Percentiles rank a stretch among this genome's conserved stretches.
Conservation (phyloP, 2,329 filamentous ascomycete species). For the Aspergillus sp. region DNA sequence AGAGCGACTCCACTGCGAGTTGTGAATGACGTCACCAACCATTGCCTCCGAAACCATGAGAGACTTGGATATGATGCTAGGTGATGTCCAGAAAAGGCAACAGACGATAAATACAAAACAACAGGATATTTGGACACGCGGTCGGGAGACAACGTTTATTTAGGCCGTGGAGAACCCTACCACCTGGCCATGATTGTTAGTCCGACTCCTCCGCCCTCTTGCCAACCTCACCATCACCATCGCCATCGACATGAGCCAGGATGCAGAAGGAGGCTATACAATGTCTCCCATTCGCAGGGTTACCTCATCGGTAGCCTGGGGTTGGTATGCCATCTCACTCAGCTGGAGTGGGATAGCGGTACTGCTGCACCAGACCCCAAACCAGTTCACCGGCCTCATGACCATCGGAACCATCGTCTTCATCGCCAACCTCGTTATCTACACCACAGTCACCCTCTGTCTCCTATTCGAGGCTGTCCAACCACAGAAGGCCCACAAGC, state of each 20-base stretch:
- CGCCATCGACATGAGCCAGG: background rate
- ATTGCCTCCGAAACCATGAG: too few species aligned
- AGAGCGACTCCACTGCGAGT: too few species aligned
- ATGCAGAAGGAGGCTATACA: background rate
- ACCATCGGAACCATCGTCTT: constrained; percentile 67
- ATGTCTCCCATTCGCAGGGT: background rate
- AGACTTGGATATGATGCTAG: too few species aligned
- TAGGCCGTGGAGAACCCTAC: too few species aligned
- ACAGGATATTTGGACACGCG: too few species aligned
- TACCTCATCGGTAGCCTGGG: constrained; percentile 56
- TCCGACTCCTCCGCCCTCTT: background rate
- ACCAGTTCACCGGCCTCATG: constrained; percentile 62
- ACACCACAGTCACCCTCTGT: constrained; percentile 57
- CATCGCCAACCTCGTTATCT: constrained; percentile 65
- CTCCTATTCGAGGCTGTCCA: background rate
- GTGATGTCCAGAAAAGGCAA: too few species aligned
- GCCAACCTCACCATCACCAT: background rate
- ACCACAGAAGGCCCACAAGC: background rate
- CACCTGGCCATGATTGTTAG: background rate
- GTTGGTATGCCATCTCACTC: constrained; percentile 72
- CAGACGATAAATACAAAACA: too few species aligned
- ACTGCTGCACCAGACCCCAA: constrained; percentile 62
- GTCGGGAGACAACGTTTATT: too few species aligned
- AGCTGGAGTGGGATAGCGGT: constrained; percentile 67
- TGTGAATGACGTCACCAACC: too few species aligned